Conservation (phyloP, 31 red algal species). For the Odonthalia washingtoniensis region DNA sequence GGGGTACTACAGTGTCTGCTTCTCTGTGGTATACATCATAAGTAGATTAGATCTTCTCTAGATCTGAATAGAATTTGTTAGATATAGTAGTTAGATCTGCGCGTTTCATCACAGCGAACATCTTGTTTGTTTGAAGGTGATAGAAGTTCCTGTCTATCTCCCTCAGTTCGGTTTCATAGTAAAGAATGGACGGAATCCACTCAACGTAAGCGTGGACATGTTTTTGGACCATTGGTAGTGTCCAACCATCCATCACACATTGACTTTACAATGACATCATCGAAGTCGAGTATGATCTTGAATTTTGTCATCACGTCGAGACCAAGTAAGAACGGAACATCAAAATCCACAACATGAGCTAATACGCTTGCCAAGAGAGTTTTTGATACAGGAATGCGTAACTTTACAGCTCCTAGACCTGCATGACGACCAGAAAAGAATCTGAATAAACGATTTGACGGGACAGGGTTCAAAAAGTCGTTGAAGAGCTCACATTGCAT, state of each 20-base stretch:
- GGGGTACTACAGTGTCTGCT: no score
- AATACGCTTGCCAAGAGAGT: background rate
- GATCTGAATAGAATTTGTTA: background rate
- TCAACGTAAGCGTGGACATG: slow-evolving; percentile 25
- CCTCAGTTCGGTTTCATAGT: slow-evolving; percentile 5
- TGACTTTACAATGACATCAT: background rate
- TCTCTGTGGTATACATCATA: slow-evolving; percentile 5
- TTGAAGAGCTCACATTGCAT: background rate
- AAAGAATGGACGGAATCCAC: background rate
- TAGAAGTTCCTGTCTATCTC: slow-evolving; percentile 6
- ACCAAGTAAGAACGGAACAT: slow-evolving; percentile 7
- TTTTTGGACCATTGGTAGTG: slow-evolving; percentile 16
- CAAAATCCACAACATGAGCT: slow-evolving; percentile 7
- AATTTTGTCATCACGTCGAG: no score
- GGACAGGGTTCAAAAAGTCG: background rate
- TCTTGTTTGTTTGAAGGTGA: background rate
- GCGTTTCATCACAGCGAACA: slow-evolving; percentile 11
- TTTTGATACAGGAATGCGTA: slow-evolving; percentile 16
- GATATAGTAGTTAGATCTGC: background rate
- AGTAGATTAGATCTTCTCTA: background rate
- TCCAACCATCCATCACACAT: slow-evolving; percentile 18
- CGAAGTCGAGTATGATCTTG: background rate
- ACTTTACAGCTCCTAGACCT: background rate
- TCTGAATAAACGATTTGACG: no score
- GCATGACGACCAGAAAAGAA: background rate